Conservation (phyloP, 306 rosid species). For the Vigna hirtella region DNA sequence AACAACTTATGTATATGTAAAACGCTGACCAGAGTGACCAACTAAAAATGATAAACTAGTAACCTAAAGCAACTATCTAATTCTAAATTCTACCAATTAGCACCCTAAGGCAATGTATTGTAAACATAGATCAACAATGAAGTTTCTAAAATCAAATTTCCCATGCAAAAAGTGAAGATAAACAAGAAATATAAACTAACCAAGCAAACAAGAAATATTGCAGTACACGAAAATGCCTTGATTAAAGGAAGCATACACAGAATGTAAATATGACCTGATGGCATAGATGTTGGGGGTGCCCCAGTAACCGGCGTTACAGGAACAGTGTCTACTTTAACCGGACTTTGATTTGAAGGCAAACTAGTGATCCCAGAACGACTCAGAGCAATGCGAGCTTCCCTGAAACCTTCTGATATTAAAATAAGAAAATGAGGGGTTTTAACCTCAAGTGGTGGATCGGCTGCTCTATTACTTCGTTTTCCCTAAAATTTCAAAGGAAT, state of each 20-base stretch:
- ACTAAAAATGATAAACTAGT: constrained; percentile 22
- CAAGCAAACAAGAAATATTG: constrained; percentile 27
- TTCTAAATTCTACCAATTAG: constrained; percentile 16
- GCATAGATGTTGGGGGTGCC: constrained; percentile 74
- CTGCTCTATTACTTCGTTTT: constrained; percentile 68
- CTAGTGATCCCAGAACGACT: constrained; percentile 80
- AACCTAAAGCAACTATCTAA: constrained; percentile 21
- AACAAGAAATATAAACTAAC: constrained; percentile 11
- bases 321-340: constrained; percentile 82
- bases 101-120: constrained; percentile 8
- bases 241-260: constrained; percentile 20
- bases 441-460: constrained; percentile 73
- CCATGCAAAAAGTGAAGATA: constrained; percentile 6
- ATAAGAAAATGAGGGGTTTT: constrained; percentile 72
- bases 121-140: neutral
- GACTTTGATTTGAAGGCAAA: constrained; percentile 77
- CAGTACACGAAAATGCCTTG: constrained; percentile 14
- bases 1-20: constrained; percentile 27
- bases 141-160: neutral
- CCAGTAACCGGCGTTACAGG: constrained; percentile 75
- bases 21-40: constrained; percentile 18
- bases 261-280: constrained; percentile 64
- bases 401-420: constrained; percentile 84
- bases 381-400: constrained; percentile 83
- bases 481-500: constrained; percentile 71